Evolutionary conservation across 2,329 filamentous ascomycete genomes (phyloP), one percentile per base, ranked within the genome.

Genomic region (Ascosphaera aggregata): DNA sequence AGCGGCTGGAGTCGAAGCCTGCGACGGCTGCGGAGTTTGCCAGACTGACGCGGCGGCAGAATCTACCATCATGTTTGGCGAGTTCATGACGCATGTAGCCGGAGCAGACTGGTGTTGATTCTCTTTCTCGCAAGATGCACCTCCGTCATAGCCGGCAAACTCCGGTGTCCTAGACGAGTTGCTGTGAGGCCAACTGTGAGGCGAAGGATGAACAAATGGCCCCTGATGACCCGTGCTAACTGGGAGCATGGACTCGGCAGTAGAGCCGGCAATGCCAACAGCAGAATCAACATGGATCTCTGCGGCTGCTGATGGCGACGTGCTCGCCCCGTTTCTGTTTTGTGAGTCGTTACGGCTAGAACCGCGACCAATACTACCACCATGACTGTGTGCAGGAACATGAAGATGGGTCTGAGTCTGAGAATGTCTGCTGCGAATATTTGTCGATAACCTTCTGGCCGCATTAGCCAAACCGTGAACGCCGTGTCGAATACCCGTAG

Each of bases 381-480:
- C 34, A 35, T 35, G n/a, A 16, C 18, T 18, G 9, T 18, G 34
- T n/a, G 15, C 15, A 7, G 5, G n/a, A 16, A 9, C n/a, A 18
- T 35, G n/a, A 9, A 35, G n/a, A 38, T 32, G 17, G 5, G 11
- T 7, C n/a, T 38, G 17, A 5, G 54, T 7, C n/a, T 38, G 17
- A 5, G 54, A 53, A 7, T 53, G 50, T 46, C 57, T 60, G 40
- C 48, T 48, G 35, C 57, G 56, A 39, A 60, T 44, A 11, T 51
- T 56, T 18, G 61, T 51, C 3, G 58, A 61, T 36, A 60, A 43
- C 8, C 57, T 54, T 42, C 58, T 58, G 11, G 55, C 55, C 18
- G 60, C 48, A 7, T 57, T 56, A 24, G 56, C 54, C 39, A 61
- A 42, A 3, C 58, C 58, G 41, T 57, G 52, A 43, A 60, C 55